Evolutionary conservation across 2,329 filamentous ascomycete species (phyloP), one percentile per base, ranked within the genome.

Genomic region (Venturiaceae sp.): DNA sequence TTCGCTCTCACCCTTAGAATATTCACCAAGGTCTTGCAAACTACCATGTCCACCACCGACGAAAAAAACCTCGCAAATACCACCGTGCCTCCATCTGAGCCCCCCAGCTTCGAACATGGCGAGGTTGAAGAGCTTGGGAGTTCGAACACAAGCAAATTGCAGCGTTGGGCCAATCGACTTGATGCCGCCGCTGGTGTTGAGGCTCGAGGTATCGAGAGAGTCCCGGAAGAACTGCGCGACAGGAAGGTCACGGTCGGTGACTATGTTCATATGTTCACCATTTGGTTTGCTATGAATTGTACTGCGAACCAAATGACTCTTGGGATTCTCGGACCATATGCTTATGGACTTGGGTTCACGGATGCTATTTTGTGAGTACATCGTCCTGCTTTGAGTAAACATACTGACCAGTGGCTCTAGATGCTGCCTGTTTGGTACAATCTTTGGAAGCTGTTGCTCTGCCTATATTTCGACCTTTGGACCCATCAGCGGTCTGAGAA

Each of bases 391-490:
- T n/a, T n/a, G n/a, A n/a, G n/a, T n/a, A n/a, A n/a, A n/a, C n/a
- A n/a, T n/a, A n/a, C 57, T 63, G 61, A 16, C 59, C 55, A 9
- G 28, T n/a, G n/a, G 11, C n/a, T 39, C 11, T 39, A 39, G 19
- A 8, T 5, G 52, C 44, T 66, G 63, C 53, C 61, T 67, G 58
- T 66, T 66, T 46, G 64, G 64, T 11, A 65, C 63, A 2, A 61
- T 65, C 11, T 64, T 65, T 26, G 65, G 64, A 14, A 64, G 63
- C 3, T 41, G 65, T 5, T 66, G 62, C 41, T 64, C 64, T 0
- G 64, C 62, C 3, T 66, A 66, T 37, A 66, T 66, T 34, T 63
- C 62, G 0, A 66, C 65, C 3, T 66, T 65, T 39, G 64, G 65
- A 5, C 65, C 65, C 3, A 56, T 52, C 28, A 63, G 63, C 16